Conservation (phyloP, 352 stramenopile genomes). For the Poterioochromonas sp. region DNA sequence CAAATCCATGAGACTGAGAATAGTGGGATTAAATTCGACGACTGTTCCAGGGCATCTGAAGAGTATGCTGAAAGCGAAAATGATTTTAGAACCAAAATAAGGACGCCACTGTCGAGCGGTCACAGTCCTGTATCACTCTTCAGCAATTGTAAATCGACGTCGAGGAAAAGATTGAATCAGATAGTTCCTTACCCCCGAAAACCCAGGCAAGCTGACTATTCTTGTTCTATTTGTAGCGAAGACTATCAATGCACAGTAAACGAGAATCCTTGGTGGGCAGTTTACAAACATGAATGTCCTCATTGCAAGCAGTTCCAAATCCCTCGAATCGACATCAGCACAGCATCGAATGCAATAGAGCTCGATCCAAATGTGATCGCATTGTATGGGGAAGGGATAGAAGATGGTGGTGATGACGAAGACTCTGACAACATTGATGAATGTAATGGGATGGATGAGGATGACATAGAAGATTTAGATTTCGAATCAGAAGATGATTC, state of each 20-base stretch:
- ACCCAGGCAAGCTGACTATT: neutral
- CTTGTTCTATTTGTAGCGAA: constrained; percentile 2
- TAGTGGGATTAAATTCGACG: neutral
- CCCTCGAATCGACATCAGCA: constrained; percentile 43
- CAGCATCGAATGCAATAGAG: constrained; percentile 42
- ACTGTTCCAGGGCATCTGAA: neutral
- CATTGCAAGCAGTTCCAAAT: constrained; percentile 41
- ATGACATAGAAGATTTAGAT: no score
- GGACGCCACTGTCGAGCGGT: neutral
- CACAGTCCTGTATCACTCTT: neutral
- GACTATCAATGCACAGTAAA: constrained; percentile 2
- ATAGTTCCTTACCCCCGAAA: neutral
- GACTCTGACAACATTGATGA: no score
- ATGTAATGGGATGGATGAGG: no score
- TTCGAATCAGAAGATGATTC: neutral
- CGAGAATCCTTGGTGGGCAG: constrained; percentile 34
- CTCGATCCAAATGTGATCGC: constrained; percentile 43
- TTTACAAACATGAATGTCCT: constrained; percentile 43
- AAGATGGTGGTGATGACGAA: constrained; percentile 36
- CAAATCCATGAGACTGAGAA: no score
- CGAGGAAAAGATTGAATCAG: neutral
- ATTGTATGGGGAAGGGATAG: neutral
- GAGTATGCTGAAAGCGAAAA: neutral
- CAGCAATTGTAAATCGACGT: neutral
- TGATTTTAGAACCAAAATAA: neutral